Evolutionary conservation across 2,329 filamentous ascomycete species (phyloP).

Genomic region (Fusarium irregulare): DNA sequence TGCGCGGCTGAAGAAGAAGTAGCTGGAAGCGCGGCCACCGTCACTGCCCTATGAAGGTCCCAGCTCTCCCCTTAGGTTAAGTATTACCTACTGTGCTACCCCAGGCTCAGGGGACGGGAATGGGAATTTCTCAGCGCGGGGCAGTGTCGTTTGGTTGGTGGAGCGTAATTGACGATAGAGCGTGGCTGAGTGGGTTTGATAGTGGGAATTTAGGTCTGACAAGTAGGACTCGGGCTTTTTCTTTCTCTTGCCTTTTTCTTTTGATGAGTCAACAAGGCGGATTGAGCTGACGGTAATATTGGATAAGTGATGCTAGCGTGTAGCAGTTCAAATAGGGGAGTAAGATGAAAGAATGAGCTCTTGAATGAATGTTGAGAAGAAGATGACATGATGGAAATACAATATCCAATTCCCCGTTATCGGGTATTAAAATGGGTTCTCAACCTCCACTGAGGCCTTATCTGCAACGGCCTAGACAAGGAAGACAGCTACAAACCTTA

Average conservation of each 20-base stretch:
- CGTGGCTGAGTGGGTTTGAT: conserved; percentile 36
- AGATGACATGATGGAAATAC: conserved; percentile 6
- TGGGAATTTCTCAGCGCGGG: conserved; percentile 29
- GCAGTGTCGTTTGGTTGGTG: conserved; percentile 39
- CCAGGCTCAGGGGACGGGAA: conserved; percentile 26
- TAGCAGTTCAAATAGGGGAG: not conserved
- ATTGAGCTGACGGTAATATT: not conserved
- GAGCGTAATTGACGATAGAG: conserved; percentile 22
- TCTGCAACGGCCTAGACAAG: conserved; percentile 19
- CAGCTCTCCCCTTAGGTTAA: not conserved
- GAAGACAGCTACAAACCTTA: conserved; percentile 14
- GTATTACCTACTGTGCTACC: conserved; percentile 7
- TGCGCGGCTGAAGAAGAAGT: conserved; percentile 34
- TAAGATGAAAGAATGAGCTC: not conserved
- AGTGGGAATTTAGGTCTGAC: conserved; percentile 21
- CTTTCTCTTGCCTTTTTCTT: not conserved
- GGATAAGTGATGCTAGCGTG: not conserved
- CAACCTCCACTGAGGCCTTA: conserved; percentile 14
- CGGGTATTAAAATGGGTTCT: conserved; percentile 19
- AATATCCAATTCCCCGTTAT: conserved; percentile 13
- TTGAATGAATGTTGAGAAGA: not conserved
- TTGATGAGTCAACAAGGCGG: not conserved
- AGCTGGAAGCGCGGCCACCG: conserved; percentile 18
- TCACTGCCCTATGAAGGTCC: conserved; percentile 14
- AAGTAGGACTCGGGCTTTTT: not conserved